Base-by-base conservation (phyloP, 1,284 basidiomycete genomes). In the Cryptococcus sp. region DNA sequence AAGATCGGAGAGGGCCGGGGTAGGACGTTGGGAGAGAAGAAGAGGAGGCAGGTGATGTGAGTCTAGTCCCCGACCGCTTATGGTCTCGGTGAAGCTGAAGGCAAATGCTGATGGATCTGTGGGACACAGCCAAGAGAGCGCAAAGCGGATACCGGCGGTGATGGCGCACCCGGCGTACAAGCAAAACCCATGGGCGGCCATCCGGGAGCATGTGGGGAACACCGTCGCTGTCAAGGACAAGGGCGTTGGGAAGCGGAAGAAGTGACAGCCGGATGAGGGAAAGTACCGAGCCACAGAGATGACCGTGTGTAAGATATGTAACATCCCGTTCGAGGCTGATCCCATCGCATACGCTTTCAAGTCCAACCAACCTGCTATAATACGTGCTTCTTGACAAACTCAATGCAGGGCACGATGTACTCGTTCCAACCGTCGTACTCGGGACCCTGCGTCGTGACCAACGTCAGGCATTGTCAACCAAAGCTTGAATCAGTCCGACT, bases 161-260 rank as follows among this genome's bases (percentile, higher is more conserved):
- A 63, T 76, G 60, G 58, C 64, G 21, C 74, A 76, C 58, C 73
- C 73, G 2, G 65, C 69, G 1, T 78, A 69, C 66, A 71, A 75
- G 59, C 58, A 67, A 12, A 71, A 72, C 54, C 76, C 76, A 2
- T 78, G 75, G 69, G 74, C 72, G 2, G 70, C 75, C 15, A 78
- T 78, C 53, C 62, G 76, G 16, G 64, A 73, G 44, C 75, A 78
- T 54, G 75, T 72, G 0, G 62, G 66, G 21, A 77, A 78, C 59
- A 67, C 70, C 9, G 48, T 78, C 6, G 69, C 70, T 11, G 28
- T 33, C 28, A 33, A 33, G 28, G 28, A 33, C 9, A 33, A 33
- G 28, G 28, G 9, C 28, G 5, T 33, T 33, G 28, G 28, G 5
- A 33, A 33, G 28, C 28, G 28, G 28, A 33, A 33, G 28, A 33